Evolutionary conservation across 495 filamentous ascomycete genomes (phyloP).

Genomic region (Trichocladium antarcticum): DNA sequence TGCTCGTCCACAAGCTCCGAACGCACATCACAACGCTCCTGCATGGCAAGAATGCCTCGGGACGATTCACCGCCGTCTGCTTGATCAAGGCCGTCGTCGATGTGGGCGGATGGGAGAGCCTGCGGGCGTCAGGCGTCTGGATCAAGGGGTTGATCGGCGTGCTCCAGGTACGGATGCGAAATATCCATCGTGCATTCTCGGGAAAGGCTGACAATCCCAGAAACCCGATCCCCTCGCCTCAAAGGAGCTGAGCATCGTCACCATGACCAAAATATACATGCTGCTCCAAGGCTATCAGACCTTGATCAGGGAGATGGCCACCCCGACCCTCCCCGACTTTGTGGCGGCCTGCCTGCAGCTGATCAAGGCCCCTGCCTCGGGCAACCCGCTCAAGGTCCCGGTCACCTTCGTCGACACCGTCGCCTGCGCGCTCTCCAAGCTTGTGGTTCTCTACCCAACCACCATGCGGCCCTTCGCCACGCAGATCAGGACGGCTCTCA

Average conservation of each 20-base stretch:
- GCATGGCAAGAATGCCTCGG: constrained; percentile 57
- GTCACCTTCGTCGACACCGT: constrained; percentile 48
- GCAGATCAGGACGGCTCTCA: constrained; percentile 52
- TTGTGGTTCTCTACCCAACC: constrained; percentile 68
- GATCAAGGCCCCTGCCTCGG: constrained; percentile 39
- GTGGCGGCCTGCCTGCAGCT: constrained; percentile 61
- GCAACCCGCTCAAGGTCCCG: constrained; percentile 29
- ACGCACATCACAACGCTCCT: constrained; percentile 65
- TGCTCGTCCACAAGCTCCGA: constrained; percentile 65
- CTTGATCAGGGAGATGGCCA: constrained; percentile 76
- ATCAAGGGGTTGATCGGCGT: constrained; percentile 59
- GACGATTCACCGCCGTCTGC: constrained; percentile 64
- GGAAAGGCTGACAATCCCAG: constrained; percentile 31
- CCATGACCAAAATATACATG: constrained; percentile 69
- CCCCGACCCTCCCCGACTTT: constrained; percentile 65
- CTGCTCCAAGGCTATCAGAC: constrained; percentile 71
- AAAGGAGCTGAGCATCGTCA: constrained; percentile 62
- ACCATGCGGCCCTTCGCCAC: constrained; percentile 62
- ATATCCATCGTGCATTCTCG: background rate
- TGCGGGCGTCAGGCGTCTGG: constrained; percentile 60
- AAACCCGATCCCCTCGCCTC: constrained; percentile 62
- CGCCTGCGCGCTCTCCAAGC: constrained; percentile 43
- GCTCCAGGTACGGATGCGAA: constrained; percentile 47
- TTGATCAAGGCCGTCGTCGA: constrained; percentile 74
- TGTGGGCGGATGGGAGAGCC: constrained; percentile 64